Conservation (phyloP, 306 rosid species). For the Crotalaria pallida region DNA sequence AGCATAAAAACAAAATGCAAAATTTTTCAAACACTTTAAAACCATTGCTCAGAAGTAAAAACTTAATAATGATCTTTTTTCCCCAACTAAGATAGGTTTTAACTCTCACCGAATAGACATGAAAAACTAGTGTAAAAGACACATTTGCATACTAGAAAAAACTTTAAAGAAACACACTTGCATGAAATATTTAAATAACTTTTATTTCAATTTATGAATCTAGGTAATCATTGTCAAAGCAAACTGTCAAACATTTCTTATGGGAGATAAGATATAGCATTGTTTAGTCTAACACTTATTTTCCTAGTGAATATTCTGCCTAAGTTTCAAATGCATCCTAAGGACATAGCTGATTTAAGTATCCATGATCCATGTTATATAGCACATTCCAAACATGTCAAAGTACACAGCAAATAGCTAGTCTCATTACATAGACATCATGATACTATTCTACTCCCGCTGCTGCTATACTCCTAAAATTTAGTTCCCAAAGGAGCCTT, state of each 20-base stretch:
- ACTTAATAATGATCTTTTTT: constrained; percentile 36
- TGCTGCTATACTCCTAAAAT: neutral
- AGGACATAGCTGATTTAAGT: neutral
- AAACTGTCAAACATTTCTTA: neutral
- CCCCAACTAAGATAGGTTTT: constrained; percentile 85
- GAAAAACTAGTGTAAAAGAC: neutral
- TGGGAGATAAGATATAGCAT: neutral
- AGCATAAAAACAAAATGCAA: neutral
- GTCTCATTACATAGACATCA: neutral
- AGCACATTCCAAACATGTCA: neutral
- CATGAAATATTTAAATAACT: neutral
- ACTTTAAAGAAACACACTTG: neutral
- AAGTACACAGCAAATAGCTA: neutral
- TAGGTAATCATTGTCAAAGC: neutral
- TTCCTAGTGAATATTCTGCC: neutral
- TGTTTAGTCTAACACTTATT: neutral
- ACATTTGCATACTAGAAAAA: neutral
- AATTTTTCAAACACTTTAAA: neutral
- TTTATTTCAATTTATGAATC: neutral
- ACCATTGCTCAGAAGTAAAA: constrained; percentile 42
- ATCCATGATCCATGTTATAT: neutral
- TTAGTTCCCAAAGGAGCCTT: neutral
- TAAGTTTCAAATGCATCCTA: neutral
- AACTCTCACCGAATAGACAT: constrained; percentile 50
- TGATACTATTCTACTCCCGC: neutral